Conservation (phyloP, 192 early-diverging fungal species). For the Rhizoclosmatium globosum region DNA sequence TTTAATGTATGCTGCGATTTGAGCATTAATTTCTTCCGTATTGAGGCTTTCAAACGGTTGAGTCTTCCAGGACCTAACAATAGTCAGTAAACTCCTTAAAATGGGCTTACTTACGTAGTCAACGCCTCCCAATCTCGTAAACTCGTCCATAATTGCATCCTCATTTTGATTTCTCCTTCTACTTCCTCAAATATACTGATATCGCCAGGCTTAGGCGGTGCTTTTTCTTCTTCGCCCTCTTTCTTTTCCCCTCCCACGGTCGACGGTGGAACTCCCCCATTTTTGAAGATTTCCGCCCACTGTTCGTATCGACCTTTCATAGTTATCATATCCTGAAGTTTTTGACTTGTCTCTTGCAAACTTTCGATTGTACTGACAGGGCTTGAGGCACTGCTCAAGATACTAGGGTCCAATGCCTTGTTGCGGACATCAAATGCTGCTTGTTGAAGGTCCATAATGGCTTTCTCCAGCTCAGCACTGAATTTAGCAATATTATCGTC, state of each 20-base stretch:
- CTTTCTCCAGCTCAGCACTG: conserved; percentile 58
- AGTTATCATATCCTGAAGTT: conserved; percentile 56
- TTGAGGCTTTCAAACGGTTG: conserved; percentile 61
- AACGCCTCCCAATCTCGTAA: conserved; percentile 65
- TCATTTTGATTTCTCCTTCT: conserved; percentile 63
- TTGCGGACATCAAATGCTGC: conserved; percentile 65
- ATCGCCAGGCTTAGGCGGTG: conserved; percentile 30
- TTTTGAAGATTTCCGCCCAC: conserved; percentile 64
- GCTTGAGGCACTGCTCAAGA: conserved; percentile 55
- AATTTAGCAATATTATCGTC: conserved; percentile 66
- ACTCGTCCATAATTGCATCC: conserved; percentile 61
- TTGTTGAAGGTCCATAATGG: conserved; percentile 54
- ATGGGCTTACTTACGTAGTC: conserved; percentile 47
- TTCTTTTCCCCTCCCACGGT: conserved; percentile 16
- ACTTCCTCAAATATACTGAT: conserved; percentile 61
- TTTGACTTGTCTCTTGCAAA: conserved; percentile 53
- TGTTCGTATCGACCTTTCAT: conserved; percentile 57
- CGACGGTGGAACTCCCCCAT: conserved; percentile 50
- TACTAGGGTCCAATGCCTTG: conserved; percentile 66
- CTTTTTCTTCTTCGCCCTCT: conserved; percentile 36
- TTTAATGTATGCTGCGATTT: conserved; percentile 60
- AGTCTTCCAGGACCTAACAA: conserved; percentile 52
- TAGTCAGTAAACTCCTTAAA: no score
- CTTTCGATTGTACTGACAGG: conserved; percentile 56
- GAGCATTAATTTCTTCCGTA: conserved; percentile 66